Conservation (phyloP, 176 grass and related monocot species). For the Aegilops bicornis region DNA sequence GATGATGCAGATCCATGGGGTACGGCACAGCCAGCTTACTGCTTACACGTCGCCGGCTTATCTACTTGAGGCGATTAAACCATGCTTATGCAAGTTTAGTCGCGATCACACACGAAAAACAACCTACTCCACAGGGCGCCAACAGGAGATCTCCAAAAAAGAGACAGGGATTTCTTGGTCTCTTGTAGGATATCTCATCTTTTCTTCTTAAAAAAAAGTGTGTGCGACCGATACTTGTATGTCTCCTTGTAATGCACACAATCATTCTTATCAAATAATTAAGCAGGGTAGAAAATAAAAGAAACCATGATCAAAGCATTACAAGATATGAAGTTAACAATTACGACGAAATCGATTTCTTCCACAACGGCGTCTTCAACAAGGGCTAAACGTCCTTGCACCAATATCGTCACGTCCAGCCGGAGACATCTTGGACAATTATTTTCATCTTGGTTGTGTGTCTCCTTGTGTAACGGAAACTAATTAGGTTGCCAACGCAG, state of each 20-base stretch:
- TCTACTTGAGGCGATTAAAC: constrained; percentile 14
- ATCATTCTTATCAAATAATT: too few relatives aligned
- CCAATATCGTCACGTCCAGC: too few relatives aligned
- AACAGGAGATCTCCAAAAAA: neutral
- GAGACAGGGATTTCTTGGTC: neutral
- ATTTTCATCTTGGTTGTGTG: neutral
- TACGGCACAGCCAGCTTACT: neutral
- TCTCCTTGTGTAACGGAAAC: neutral
- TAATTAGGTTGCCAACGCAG: neutral
- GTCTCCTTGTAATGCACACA: neutral
- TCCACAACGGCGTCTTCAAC: too few relatives aligned
- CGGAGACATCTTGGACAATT: too few relatives aligned
- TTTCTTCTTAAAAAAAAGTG: neutral
- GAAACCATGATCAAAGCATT: too few relatives aligned
- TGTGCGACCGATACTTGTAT: neutral
- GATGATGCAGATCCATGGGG: neutral
- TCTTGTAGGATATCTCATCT: neutral
- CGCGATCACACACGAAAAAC: neutral
- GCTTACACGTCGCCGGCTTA: constrained; percentile 19
- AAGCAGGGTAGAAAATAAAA: too few relatives aligned
- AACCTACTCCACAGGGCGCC: neutral
- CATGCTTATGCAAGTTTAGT: neutral
- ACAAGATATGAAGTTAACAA: too few relatives aligned
- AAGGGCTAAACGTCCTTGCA: too few relatives aligned
- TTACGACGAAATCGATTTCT: too few relatives aligned